Percentiles rank a stretch among this genome's conserved stretches.
phyloP scores from a whole-genome alignment of 2,329 filamentous ascomycete species.

The Phoma sp. region DNA sequence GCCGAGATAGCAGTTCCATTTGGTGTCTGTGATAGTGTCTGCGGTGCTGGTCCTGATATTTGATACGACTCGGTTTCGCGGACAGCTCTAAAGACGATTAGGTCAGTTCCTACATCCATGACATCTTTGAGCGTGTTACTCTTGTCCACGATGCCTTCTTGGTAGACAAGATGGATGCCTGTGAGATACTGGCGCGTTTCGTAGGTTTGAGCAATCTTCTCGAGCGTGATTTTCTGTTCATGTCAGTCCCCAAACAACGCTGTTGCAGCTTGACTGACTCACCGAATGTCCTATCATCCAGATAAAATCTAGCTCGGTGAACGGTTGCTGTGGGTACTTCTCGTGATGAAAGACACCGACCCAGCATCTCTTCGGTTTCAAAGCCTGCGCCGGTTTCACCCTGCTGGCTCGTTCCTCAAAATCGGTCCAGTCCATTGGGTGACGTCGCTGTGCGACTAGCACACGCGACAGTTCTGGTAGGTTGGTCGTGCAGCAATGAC shows the following conservation, averaged over 20 bases:
- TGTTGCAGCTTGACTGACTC: constrained; percentile 13
- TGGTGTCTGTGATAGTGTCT: background rate
- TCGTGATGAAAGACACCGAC: constrained; percentile 43
- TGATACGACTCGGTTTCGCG: background rate
- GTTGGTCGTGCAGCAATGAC: background rate
- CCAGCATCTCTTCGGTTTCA: constrained; percentile 38
- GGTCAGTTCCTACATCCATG: background rate
- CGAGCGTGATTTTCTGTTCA: constrained; percentile 29
- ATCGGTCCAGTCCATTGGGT: constrained; percentile 28
- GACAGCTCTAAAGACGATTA: constrained; percentile 6
- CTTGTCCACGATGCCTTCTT: constrained; percentile 5
- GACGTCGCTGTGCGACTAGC: background rate
- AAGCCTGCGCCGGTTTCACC: constrained; percentile 21
- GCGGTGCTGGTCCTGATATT: background rate
- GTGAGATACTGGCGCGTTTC: constrained; percentile 5
- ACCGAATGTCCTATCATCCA: constrained; percentile 47
- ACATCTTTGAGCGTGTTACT: constrained; percentile 2
- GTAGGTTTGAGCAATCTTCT: constrained; percentile 28
- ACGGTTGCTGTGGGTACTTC: constrained; percentile 15
- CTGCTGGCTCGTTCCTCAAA: constrained; percentile 28
- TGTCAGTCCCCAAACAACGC: background rate
- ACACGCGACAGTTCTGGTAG: background rate
- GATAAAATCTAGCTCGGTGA: constrained; percentile 37
- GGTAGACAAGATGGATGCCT: constrained; percentile 28
- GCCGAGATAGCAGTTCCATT: background rate